These are phyloP conservation scores for sweet orange (Citrus sinensis) DNA, from an alignment of 345 rosid species.

Conservation along the genomic window DVS_A1.0 CM039161.1:7136001-7136500, in stretches of 20 bases:
- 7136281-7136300: neutral
- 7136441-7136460: neutral
- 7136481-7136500: neutral
- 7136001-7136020: neutral
- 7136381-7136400: neutral
- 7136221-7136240: slow-evolving; percentile 89
- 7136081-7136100: neutral
- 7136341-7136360: neutral
- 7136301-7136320: neutral
- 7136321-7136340: neutral
- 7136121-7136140: neutral
- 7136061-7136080: neutral
- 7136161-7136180: slow-evolving; percentile 69
- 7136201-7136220: slow-evolving; percentile 95
- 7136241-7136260: slow-evolving; percentile 83
- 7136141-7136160: neutral
- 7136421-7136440: neutral
- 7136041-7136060: neutral
- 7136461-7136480: neutral
- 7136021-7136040: neutral
- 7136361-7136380: neutral
- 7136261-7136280: slow-evolving; percentile 72
- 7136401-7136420: neutral
- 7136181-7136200: slow-evolving; percentile 68
- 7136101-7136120: neutral